Evolutionary conservation across 805 yeast species (phyloP).

Genomic region (Candida gorgasii): DNA sequence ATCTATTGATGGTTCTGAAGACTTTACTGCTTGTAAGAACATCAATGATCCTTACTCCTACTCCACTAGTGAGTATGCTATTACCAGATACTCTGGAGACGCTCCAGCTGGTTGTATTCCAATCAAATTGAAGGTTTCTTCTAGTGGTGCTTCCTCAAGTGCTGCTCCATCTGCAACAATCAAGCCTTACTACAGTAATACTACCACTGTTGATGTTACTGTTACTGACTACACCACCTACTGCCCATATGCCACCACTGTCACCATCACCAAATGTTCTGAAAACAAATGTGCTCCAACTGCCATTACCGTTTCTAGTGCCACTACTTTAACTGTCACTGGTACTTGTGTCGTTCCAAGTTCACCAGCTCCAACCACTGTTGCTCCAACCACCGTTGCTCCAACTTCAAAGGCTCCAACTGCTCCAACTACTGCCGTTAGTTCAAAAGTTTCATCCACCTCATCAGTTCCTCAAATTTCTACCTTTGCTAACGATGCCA

Average conservation of each 20-base stretch:
- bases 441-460: conserved; percentile 2
- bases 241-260: conserved; percentile 37
- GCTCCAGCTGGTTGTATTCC: conserved; percentile 11
- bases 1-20: conserved; percentile 18
- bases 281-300: conserved; percentile 25
- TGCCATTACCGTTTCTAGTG: conserved; percentile 30
- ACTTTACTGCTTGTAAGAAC: conserved; percentile 28
- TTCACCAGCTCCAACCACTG: conserved; percentile 20
- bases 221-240: conserved; percentile 38
- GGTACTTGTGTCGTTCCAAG: conserved; percentile 32
- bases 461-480: conserved; percentile 7
- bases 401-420: background rate
- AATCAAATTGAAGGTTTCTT: conserved; percentile 12
- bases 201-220: conserved; percentile 25
- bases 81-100: conserved; percentile 6
- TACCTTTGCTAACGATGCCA: conserved; percentile 14
- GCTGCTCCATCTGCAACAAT: conserved; percentile 10
- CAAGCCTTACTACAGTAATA: conserved; percentile 29
- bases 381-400: conserved; percentile 12
- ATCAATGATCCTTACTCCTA: conserved; percentile 30
- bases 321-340: conserved; percentile 34
- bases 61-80: conserved; percentile 20
- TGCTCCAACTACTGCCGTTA: background rate
- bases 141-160: conserved; percentile 7
- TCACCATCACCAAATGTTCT: conserved; percentile 35